Percentiles rank a stretch among this genome's conserved stretches.
Conservation (phyloP, 306 rosid species). For the Cucurbita argyrosperma region DNA sequence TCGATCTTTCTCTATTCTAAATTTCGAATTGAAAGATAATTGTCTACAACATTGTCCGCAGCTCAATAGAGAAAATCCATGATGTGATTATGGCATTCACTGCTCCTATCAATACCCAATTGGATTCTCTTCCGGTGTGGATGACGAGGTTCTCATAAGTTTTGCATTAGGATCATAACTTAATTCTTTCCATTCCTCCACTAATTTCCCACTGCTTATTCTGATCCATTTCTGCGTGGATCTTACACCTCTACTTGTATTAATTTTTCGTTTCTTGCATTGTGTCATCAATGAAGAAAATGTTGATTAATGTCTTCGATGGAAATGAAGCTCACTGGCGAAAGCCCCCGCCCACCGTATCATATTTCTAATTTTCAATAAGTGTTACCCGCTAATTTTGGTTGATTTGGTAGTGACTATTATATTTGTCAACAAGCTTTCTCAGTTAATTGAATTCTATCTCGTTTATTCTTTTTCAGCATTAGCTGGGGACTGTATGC, state of each 20-base stretch:
- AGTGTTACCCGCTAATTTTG: background rate
- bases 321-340: background rate
- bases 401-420: background rate
- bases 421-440: background rate
- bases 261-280: background rate
- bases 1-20: background rate
- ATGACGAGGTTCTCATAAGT: constrained; percentile 3
- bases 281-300: background rate
- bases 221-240: background rate
- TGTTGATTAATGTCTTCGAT: background rate
- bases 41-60: background rate
- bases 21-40: background rate
- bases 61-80: background rate
- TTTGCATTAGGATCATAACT: background rate
- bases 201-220: background rate
- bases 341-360: background rate
- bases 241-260: background rate
- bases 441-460: background rate
- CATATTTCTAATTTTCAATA: background rate
- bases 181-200: background rate
- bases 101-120: background rate
- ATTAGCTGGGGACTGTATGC: constrained; percentile 13
- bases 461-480: background rate
- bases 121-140: background rate
- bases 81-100: background rate